Evolutionary conservation across 306 rosid genomes (phyloP), one percentile per base, ranked within the genome.

Genomic region (Trifolium subterraneum): DNA sequence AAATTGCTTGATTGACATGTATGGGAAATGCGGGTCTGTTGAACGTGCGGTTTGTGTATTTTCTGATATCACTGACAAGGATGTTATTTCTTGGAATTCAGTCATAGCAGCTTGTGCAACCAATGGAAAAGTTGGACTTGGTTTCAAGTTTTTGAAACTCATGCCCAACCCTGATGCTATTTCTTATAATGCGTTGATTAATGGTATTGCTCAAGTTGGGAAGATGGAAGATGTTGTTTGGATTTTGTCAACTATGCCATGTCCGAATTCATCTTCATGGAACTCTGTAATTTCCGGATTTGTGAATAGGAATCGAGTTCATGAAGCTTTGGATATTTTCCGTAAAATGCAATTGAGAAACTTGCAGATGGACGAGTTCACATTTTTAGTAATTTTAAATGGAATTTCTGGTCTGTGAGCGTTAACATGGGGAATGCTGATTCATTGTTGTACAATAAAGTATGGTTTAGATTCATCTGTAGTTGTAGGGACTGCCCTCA

Each of bases 1-100:
- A 5, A 89, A 88, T 18, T 86, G 97, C 81, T 88, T 88, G 90
- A 82, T 86, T 79, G 85, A 86, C 68, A 88, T 86, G 97, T 92
- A 88, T 80, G 96, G 93, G 29, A 89, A 89, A 89, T 90, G 93
- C 2, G 86, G 91, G 2, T 82, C 55, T 59, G 78, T 82, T 42
- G 80, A 77, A 76, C 78, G 64, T 16, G 84, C 89, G 25, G 70
- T 80, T 0, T 7, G 50, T 38, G 76, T 79, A 27, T 92, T 86
- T 42, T 63, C 38, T 27, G 69, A 78, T 68, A 77, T 80, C 42
- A 36, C 29, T 19, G 82, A 77, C 1, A 89, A 64, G 87, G 92
- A 89, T 59, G 51, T 33, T 15, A 74, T 91, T 70, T 84, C 97
- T 10, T 91, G 95, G 95, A 91, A 89, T 76, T 89, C 97, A 4